Conservation (phyloP, 2,329 filamentous ascomycete species). For the Arachnomyces sp. region DNA sequence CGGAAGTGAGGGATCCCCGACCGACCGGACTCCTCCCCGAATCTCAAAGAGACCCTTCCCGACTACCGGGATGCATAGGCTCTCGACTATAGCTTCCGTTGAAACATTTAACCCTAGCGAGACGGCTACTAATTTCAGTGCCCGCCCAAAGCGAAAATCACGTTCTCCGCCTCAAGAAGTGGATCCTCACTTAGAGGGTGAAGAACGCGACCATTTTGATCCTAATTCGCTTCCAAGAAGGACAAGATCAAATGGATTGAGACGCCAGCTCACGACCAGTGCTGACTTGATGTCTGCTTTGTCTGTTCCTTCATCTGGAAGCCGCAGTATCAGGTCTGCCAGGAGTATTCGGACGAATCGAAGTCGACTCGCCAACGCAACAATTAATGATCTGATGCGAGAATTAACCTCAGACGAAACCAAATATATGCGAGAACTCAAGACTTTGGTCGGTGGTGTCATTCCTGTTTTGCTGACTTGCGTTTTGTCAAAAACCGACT, state of each 20-base stretch:
- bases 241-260: constrained; percentile 46
- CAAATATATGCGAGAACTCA: constrained; percentile 83
- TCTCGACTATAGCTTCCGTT: constrained; percentile 53
- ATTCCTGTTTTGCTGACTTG: constrained; percentile 85
- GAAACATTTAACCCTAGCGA: constrained; percentile 41
- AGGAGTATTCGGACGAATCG: constrained; percentile 70
- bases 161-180: background rate
- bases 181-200: background rate
- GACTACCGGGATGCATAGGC: constrained; percentile 44
- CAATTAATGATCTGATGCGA: constrained; percentile 65
- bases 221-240: constrained; percentile 39
- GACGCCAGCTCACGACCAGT: constrained; percentile 77
- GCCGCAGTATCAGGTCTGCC: constrained; percentile 65
- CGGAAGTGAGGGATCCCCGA: constrained; percentile 29
- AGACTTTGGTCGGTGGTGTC: constrained; percentile 88
- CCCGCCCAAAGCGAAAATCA: constrained; percentile 6
- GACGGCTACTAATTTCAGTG: constrained; percentile 10
- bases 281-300: constrained; percentile 90
- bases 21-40: constrained; percentile 33
- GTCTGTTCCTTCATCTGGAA: constrained; percentile 51
- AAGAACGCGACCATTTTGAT: constrained; percentile 42
- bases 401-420: constrained; percentile 78
- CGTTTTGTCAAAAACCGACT: constrained; percentile 65
- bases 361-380: constrained; percentile 59
- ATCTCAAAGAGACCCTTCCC: constrained; percentile 42